Percentiles rank a stretch among this genome's conserved stretches.
Evolutionary conservation across 2,329 filamentous ascomycete species (phyloP).

Genomic region (Hypoxylon sp.): DNA sequence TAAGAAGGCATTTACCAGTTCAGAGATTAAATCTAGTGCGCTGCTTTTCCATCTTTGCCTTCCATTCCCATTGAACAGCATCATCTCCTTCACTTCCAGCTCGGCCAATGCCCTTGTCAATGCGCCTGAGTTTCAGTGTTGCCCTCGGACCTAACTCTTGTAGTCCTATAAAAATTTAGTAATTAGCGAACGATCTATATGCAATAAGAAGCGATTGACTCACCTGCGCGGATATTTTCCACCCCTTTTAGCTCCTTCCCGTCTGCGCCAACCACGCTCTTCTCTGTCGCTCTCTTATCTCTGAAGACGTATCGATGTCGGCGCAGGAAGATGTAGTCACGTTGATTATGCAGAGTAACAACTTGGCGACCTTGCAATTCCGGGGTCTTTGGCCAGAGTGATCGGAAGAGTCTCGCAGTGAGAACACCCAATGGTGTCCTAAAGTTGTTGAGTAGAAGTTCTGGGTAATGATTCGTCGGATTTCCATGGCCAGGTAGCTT

Average conservation of each 20-base stretch:
- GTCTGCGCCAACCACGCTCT: conserved; percentile 84
- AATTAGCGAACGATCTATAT: conserved; percentile 33
- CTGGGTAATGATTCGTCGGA: conserved; percentile 89
- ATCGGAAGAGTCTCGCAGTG: conserved; percentile 86
- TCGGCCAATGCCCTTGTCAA: conserved; percentile 87
- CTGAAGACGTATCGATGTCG: conserved; percentile 94
- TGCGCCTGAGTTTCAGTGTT: conserved; percentile 88
- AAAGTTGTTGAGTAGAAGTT: conserved; percentile 94
- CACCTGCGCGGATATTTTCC: conserved; percentile 80
- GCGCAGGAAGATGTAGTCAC: conserved; percentile 95
- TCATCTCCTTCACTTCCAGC: conserved; percentile 77
- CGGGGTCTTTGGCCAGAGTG: conserved; percentile 83
- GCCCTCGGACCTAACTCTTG: conserved; percentile 87
- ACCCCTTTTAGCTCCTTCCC: conserved; percentile 88
- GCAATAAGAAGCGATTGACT: conserved; percentile 27
- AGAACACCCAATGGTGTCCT: conserved; percentile 91
- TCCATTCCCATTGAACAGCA: conserved; percentile 96
- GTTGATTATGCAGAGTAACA: conserved; percentile 92
- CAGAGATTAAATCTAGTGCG: conserved; percentile 94
- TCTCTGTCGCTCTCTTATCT: conserved; percentile 88
- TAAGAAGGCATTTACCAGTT: conserved; percentile 15
- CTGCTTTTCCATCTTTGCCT: conserved; percentile 93
- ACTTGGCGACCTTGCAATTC: conserved; percentile 91
- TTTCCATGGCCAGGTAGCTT: conserved; percentile 91
- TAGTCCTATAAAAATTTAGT: conserved; percentile 67